These are phyloP conservation scores for Kandelia obovata DNA, from an alignment of 345 rosid species.

Conservation along the genomic window DNA sequence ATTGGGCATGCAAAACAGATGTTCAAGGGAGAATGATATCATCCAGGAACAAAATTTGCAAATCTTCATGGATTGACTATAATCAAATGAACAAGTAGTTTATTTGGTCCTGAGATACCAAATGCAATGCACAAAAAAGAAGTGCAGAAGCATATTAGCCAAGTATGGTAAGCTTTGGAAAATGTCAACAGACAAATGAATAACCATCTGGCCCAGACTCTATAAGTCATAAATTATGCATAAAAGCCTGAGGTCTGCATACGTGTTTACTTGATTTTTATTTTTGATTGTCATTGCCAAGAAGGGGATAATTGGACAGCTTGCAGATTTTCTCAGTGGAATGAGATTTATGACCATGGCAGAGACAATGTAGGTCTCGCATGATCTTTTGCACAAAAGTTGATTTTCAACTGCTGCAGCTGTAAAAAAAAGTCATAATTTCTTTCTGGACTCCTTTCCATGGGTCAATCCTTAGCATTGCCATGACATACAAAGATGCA, in stretches of 20 bases:
- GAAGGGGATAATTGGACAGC: no score
- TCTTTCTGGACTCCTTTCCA: no score
- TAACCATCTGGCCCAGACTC: background rate
- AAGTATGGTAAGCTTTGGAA: background rate
- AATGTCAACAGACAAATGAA: conserved; percentile 4
- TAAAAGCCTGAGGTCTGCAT: background rate
- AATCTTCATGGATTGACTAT: background rate
- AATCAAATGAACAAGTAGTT: background rate
- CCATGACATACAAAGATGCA: no score
- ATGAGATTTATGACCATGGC: no score
- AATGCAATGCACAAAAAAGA: background rate
- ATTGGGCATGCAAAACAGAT: background rate
- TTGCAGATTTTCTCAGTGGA: no score
- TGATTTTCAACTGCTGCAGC: no score
- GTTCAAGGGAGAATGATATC: background rate
- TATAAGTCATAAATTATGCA: background rate
- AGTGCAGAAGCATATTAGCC: background rate
- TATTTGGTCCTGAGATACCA: background rate
- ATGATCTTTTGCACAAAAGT: no score
- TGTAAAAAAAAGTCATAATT: no score
- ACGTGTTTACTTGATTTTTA: background rate
- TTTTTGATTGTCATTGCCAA: background rate
- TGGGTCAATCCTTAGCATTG: no score
- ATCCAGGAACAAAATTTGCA: background rate
- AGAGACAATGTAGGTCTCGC: no score